These are phyloP conservation scores for Harrya chromipes DNA, from an alignment of 768 basidiomycete species.

Conservation along the genomic window DNA sequence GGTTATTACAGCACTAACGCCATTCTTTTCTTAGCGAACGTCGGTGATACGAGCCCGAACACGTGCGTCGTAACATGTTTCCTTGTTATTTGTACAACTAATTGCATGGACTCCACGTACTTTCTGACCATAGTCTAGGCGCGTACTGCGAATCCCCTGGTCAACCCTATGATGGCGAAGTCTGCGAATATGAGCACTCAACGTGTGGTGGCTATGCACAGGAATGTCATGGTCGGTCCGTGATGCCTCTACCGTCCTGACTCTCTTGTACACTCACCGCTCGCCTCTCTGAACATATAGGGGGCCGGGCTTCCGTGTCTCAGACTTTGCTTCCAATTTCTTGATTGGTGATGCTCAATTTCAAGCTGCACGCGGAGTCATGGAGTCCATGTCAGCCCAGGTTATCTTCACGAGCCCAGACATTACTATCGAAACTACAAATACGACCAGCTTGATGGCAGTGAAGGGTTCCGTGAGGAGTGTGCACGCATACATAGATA, in stretches of 20 bases:
- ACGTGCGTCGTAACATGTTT: constrained; percentile 47
- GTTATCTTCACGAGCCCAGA: constrained; percentile 18
- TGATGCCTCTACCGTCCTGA: background rate
- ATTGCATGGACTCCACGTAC: background rate
- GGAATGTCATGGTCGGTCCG: constrained; percentile 70
- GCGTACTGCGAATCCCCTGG: constrained; percentile 80
- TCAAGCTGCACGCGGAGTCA: constrained; percentile 61
- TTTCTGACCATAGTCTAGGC: constrained; percentile 43
- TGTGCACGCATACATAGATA: constrained; percentile 68
- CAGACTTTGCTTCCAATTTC: constrained; percentile 72
- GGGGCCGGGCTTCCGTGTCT: constrained; percentile 72
- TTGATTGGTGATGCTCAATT: constrained; percentile 73
- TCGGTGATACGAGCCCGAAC: constrained; percentile 78
- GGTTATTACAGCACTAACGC: no score
- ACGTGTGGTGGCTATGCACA: constrained; percentile 70
- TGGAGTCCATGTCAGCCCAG: constrained; percentile 37
- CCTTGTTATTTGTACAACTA: background rate
- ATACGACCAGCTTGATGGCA: constrained; percentile 32
- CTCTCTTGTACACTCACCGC: background rate
- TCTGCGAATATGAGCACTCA: constrained; percentile 68
- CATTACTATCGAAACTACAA: constrained; percentile 16
- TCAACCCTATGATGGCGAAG: constrained; percentile 58
- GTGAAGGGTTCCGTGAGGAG: constrained; percentile 63
- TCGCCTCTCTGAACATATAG: constrained; percentile 31
- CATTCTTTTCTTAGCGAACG: constrained; percentile 52